Percentiles rank a stretch among this genome's conserved stretches.
Conservation (phyloP, 2,329 filamentous ascomycete species). For the Sordariomycetes sp. region DNA sequence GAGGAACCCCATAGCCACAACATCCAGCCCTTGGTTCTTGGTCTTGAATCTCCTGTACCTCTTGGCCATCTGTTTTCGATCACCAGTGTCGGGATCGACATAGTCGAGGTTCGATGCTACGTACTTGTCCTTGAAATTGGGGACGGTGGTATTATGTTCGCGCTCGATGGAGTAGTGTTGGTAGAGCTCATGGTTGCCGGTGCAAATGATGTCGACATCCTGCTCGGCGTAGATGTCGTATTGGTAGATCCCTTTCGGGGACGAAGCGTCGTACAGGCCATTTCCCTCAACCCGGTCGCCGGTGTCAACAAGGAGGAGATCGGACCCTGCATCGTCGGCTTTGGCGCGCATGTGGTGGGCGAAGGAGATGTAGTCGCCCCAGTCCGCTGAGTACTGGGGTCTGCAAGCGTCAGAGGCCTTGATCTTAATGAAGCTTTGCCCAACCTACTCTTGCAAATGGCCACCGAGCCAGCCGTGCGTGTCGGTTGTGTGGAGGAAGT, state of each 20-base stretch:
- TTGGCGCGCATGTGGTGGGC: slow-evolving; percentile 69
- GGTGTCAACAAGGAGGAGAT: slow-evolving; percentile 90
- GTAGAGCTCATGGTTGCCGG: slow-evolving; percentile 95
- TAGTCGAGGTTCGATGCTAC: slow-evolving; percentile 92
- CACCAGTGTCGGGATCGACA: slow-evolving; percentile 59
- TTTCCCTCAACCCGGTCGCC: slow-evolving; percentile 92
- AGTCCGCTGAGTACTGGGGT: slow-evolving; percentile 88
- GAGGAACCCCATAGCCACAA: slow-evolving; percentile 87
- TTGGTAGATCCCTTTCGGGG: slow-evolving; percentile 79
- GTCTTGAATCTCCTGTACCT: slow-evolving; percentile 87
- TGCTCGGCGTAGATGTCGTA: slow-evolving; percentile 82
- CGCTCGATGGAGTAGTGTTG: slow-evolving; percentile 65
- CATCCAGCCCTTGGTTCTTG: slow-evolving; percentile 73
- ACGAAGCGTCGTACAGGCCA: slow-evolving; percentile 83
- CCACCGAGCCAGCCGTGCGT: slow-evolving; percentile 94
- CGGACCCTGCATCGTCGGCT: slow-evolving; percentile 69
- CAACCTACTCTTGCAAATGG: slow-evolving; percentile 73
- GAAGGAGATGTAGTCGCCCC: slow-evolving; percentile 97
- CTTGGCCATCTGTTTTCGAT: slow-evolving; percentile 66
- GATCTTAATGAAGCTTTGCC: background rate
- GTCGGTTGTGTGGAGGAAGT: slow-evolving; percentile 95
- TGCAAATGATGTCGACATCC: slow-evolving; percentile 72
- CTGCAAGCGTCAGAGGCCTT: slow-evolving; percentile 28
- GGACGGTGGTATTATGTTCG: slow-evolving; percentile 73
- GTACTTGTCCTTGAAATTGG: slow-evolving; percentile 72